These are phyloP conservation scores for Syzygium aqueum DNA, from an alignment of 345 rosid species.

Conservation along the genomic window DNA sequence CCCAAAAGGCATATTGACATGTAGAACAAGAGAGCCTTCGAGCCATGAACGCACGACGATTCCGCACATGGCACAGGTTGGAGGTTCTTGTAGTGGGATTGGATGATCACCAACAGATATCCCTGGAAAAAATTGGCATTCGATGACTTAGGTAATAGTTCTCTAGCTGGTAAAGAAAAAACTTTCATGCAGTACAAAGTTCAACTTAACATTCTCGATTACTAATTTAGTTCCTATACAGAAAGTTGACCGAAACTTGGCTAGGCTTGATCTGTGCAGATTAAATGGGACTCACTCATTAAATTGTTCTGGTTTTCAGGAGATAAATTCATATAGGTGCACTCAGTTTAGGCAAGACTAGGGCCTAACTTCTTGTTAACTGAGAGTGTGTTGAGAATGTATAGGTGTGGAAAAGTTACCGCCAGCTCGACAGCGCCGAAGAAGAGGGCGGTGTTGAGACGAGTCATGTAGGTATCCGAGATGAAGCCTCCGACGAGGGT, in stretches of 20 bases:
- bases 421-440: slow-evolving; percentile 8
- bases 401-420: neutral
- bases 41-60: slow-evolving; percentile 12
- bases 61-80: slow-evolving; percentile 14
- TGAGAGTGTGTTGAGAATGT: neutral
- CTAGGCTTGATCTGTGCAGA: neutral
- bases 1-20: slow-evolving; percentile 8
- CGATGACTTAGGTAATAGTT: neutral
- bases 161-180: neutral
- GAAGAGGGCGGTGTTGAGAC: slow-evolving; percentile 13
- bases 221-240: neutral
- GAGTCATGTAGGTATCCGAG: slow-evolving; percentile 17
- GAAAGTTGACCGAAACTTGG: neutral
- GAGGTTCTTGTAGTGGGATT: slow-evolving; percentile 11
- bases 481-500: slow-evolving; percentile 21
- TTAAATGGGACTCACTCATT: neutral
- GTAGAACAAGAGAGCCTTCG: slow-evolving; percentile 15
- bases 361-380: neutral
- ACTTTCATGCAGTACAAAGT: neutral
- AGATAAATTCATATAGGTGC: neutral
- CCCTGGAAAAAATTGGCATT: slow-evolving; percentile 1
- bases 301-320: neutral
- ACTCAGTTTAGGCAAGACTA: neutral
- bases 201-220: neutral
- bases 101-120: slow-evolving; percentile 13